These are phyloP conservation scores for Hortiboletus flavorubellus DNA, from an alignment of 768 basidiomycete genomes.

Conservation along the genomic window DNA sequence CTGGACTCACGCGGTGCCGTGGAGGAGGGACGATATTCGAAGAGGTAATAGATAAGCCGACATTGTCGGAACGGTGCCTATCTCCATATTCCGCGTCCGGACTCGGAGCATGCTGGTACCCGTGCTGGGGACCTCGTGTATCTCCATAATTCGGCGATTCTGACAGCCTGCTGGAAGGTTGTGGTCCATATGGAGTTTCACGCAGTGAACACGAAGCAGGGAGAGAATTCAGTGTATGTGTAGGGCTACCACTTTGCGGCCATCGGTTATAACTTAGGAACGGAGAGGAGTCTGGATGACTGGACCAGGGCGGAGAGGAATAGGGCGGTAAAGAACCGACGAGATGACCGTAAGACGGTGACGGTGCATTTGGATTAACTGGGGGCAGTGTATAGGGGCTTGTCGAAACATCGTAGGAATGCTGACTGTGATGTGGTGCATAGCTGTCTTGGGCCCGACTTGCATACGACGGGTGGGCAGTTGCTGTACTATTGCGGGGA, in stretches of 20 bases:
- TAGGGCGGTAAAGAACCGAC: constrained; percentile 25
- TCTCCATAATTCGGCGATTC: constrained; percentile 31
- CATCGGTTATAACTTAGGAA: constrained; percentile 31
- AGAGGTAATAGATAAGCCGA: constrained; percentile 24
- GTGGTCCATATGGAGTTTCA: constrained; percentile 28
- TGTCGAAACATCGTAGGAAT: constrained; percentile 28
- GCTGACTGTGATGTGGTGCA: constrained; percentile 22
- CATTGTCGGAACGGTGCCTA: constrained; percentile 33
- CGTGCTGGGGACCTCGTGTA: constrained; percentile 31
- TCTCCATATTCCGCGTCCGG: constrained; percentile 38
- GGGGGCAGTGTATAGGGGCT: constrained; percentile 31
- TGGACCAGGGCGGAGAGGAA: constrained; percentile 26
- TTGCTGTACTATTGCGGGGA: constrained; percentile 18
- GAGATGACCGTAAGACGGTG: constrained; percentile 29
- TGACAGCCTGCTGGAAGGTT: constrained; percentile 38
- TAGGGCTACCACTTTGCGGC: constrained; percentile 27
- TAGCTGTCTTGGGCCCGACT: constrained; percentile 27
- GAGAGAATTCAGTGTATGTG: constrained; percentile 24
- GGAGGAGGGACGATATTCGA: constrained; percentile 54
- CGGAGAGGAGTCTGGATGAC: constrained; percentile 29
- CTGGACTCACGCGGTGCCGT: constrained; percentile 53
- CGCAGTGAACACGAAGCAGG: constrained; percentile 29
- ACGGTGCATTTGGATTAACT: constrained; percentile 26
- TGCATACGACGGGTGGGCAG: constrained; percentile 26
- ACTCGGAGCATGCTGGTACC: constrained; percentile 38